Percentiles rank a stretch among this genome's conserved stretches.
phyloP scores from a whole-genome alignment of 345 rosid genomes.

The Ceriops decandra region DNA sequence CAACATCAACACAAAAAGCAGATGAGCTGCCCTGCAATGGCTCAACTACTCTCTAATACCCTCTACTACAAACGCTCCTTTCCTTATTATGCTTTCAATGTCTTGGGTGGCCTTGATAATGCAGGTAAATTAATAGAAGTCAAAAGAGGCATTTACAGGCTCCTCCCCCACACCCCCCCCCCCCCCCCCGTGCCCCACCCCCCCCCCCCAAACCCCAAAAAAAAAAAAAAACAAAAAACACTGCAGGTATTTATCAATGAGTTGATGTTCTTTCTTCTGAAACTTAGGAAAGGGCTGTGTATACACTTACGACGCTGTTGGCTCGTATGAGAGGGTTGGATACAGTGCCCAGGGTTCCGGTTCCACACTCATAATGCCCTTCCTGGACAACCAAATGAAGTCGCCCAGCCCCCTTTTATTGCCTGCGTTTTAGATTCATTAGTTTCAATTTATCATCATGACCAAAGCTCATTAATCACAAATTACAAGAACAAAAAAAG shows the following conservation, averaged over 20 bases:
- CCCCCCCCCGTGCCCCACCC: no score
- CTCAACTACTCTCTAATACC: slow-evolving; percentile 87
- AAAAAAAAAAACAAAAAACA: no score
- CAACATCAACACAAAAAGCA: slow-evolving; percentile 98
- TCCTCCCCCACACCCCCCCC: background rate
- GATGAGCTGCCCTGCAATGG: slow-evolving; percentile 97
- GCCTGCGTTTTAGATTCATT: slow-evolving; percentile 35
- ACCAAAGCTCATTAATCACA: no score
- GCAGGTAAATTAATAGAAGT: slow-evolving; percentile 50
- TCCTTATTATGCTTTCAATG: slow-evolving; percentile 95
- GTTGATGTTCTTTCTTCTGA: background rate
- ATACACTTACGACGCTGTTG: slow-evolving; percentile 92
- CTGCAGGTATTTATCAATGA: background rate
- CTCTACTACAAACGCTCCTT: slow-evolving; percentile 94
- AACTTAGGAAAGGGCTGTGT: slow-evolving; percentile 88
- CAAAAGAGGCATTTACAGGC: slow-evolving; percentile 1
- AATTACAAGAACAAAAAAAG: no score
- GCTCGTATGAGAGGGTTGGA: slow-evolving; percentile 96
- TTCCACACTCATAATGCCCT: slow-evolving; percentile 85
- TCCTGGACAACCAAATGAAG: slow-evolving; percentile 91
- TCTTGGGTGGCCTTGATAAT: slow-evolving; percentile 88
- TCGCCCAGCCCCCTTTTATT: slow-evolving; percentile 91
- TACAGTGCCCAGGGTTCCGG: slow-evolving; percentile 96
- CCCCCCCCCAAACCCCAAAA: no score
- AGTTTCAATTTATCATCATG: no score